phyloP scores from a whole-genome alignment of 345 rosid species.

The Pistacia vera region DNA sequence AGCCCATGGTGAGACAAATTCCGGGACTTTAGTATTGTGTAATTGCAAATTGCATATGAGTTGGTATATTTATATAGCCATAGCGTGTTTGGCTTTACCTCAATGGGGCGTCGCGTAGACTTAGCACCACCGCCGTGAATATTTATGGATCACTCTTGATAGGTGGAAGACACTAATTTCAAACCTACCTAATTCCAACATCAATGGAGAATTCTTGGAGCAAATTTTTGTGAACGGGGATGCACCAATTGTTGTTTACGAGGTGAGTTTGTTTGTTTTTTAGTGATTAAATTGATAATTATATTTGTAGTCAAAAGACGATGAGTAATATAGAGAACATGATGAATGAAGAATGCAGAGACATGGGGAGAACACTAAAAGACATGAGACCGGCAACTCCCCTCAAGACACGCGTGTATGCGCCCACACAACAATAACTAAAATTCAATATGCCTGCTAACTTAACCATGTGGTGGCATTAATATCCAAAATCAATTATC shows the following conservation, averaged over 20 bases:
- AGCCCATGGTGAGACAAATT: conserved; percentile 1
- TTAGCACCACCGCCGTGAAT: conserved; percentile 10
- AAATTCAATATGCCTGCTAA: background rate
- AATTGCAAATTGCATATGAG: background rate
- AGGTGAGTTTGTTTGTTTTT: background rate
- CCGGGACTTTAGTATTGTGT: conserved; percentile 8
- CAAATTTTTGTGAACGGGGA: background rate
- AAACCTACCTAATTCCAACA: conserved; percentile 6
- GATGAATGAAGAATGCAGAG: no score
- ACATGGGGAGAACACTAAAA: conserved; percentile 15
- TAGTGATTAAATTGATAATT: background rate
- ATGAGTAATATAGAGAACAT: no score
- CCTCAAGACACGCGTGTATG: conserved; percentile 42
- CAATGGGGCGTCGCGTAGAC: conserved; percentile 26
- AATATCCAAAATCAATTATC: background rate
- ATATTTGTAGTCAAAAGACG: no score
- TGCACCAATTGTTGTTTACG: background rate
- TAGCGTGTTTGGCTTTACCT: background rate
- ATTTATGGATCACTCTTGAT: background rate
- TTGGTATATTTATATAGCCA: background rate
- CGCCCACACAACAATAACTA: conserved; percentile 22
- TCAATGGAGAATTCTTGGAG: conserved; percentile 12
- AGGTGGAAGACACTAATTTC: conserved; percentile 22
- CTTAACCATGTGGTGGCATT: conserved; percentile 10
- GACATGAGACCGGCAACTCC: conserved; percentile 29